Evolutionary conservation across 257 asterid species (phyloP), one percentile per base, ranked within the genome.

Genomic region (Scutellaria minor): DNA sequence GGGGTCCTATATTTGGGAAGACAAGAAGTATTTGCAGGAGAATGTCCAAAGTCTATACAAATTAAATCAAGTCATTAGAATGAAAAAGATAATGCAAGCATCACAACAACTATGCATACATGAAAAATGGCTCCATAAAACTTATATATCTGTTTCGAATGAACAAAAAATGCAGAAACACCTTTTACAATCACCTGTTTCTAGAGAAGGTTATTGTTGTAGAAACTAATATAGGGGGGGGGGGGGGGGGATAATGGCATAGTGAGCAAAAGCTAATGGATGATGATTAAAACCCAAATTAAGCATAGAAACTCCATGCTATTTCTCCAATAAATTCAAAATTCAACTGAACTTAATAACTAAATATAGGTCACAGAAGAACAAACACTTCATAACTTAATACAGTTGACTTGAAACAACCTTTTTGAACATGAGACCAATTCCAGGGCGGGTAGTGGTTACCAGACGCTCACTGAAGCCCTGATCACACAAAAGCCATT

Each of bases 401-500:
- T 35, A 73, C 48, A 68, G 48, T 51, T 14, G 76, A 67, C 60
- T 15, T 58, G 37, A 15, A 79, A 76, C 70, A 57, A 95, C 99
- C 99, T 90, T 94, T 80, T 90, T 95, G 82, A 95, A 95, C 96
- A 95, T 88, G 44, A 82, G 85, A 64, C 97, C 98, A 37, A 95
- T 87, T 78, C 85, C 94, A 62, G 97, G 98, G 70, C 97, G 97
- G 75, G 90, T 87, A 15, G 93, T 90, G 54, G 92, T 90, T 74
- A 84, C 96, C 71, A 95, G 98, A 53, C 97, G 96, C 83, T 89
- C 94, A 45, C 88, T 95, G 84, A 92, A 95, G 42, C 99, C 99
- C 99, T 95, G 87, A 79, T 82, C 67, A 47, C 73, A 76, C 52
- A 68, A 70, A 74, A 78, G 53, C 24, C 68, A 64, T 13, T 61